These are phyloP conservation scores for Setomelanomma holmii DNA, from an alignment of 2,329 filamentous ascomycete species.

Conservation along the genomic window DNA sequence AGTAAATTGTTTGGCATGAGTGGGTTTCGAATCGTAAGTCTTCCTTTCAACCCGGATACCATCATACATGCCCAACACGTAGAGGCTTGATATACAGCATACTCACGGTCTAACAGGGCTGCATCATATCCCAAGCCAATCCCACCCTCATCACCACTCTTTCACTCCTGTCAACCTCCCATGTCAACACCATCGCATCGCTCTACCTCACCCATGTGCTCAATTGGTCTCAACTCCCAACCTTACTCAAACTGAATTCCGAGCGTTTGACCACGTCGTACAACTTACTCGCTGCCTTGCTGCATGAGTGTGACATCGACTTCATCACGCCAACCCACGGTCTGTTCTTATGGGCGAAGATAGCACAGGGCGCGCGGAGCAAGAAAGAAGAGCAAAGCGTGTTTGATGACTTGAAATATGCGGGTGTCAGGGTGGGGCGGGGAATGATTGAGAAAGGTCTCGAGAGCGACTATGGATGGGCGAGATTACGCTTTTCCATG, in stretches of 20 bases:
- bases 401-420: slow-evolving; percentile 20
- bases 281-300: slow-evolving; percentile 18
- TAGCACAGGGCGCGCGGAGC: slow-evolving; percentile 20
- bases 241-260: slow-evolving; percentile 30
- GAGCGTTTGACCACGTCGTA: slow-evolving; percentile 32
- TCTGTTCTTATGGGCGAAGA: slow-evolving; percentile 34
- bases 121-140: slow-evolving; percentile 40
- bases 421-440: slow-evolving; percentile 27
- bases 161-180: slow-evolving; percentile 20
- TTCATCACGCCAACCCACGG: slow-evolving; percentile 36
- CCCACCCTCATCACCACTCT: slow-evolving; percentile 28
- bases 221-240: slow-evolving; percentile 34
- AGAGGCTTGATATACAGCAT: background rate
- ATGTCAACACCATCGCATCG: slow-evolving; percentile 27
- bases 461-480: slow-evolving; percentile 39
- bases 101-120: slow-evolving; percentile 29
- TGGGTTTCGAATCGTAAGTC: slow-evolving; percentile 37
- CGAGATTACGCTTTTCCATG: slow-evolving; percentile 33
- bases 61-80: no score
- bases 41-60: background rate
- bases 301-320: slow-evolving; percentile 22
- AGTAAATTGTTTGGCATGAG: slow-evolving; percentile 41
- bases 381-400: slow-evolving; percentile 27
- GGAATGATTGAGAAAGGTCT: slow-evolving; percentile 30
- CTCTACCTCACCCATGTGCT: slow-evolving; percentile 32